Percentiles rank a stretch among this genome's conserved stretches.
Conservation (phyloP, 2,329 filamentous ascomycete species). For the Fonsecaea pedrosoi region DNA sequence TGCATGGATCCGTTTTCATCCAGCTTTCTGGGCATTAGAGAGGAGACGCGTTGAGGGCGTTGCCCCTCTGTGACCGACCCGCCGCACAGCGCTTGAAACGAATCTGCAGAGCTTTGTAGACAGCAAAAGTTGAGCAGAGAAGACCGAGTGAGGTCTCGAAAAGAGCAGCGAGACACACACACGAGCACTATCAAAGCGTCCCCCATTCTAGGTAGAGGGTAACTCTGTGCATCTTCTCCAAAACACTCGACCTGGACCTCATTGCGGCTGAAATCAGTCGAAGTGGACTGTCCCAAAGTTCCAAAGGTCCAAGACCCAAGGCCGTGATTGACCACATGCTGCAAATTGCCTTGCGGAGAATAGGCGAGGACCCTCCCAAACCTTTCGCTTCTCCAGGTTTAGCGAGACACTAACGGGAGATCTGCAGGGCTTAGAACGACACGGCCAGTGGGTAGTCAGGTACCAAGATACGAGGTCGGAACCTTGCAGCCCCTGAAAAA, state of each 20-base stretch:
- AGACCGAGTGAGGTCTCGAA: neutral
- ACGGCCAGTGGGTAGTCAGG: neutral
- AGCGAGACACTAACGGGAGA: constrained; percentile 2
- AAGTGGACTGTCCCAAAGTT: neutral
- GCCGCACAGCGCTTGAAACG: neutral
- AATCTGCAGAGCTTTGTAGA: neutral
- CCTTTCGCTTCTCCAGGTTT: constrained; percentile 4
- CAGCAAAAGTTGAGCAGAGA: neutral
- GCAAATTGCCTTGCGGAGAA: neutral
- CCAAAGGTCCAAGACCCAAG: neutral
- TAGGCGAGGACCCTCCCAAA: neutral
- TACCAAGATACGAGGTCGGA: neutral
- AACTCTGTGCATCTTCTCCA: neutral
- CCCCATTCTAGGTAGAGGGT: too few relatives aligned
- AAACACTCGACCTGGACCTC: neutral
- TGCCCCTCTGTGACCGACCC: neutral
- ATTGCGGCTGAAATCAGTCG: neutral
- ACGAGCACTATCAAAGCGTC: too few relatives aligned
- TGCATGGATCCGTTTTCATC: neutral
- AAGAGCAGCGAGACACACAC: too few relatives aligned
- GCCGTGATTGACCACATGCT: neutral
- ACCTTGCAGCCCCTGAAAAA: constrained; percentile 6
- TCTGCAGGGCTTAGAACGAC: constrained; percentile 4
- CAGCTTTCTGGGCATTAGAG: neutral
- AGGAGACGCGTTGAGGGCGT: neutral